Conservation (phyloP, 1,284 basidiomycete species). For the Anthracocystis walkeri region DNA sequence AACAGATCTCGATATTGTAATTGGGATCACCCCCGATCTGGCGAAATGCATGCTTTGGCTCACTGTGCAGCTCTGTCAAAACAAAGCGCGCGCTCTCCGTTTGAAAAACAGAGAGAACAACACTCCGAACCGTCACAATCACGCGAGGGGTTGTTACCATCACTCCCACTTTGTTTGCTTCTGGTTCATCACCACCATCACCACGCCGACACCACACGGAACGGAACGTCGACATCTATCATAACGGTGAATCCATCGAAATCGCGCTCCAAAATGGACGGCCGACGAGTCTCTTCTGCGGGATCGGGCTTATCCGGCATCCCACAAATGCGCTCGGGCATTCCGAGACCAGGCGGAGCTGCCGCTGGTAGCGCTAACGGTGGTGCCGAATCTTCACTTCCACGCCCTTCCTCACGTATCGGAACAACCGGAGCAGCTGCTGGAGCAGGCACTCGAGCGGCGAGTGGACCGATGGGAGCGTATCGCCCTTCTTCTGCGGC, state of each 20-base stretch:
- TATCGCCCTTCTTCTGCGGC: constrained; percentile 27
- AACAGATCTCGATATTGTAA: neutral
- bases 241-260: neutral
- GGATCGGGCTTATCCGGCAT: constrained; percentile 41
- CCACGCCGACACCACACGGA: neutral
- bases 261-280: constrained; percentile 20
- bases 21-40: neutral
- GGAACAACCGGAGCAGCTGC: constrained; percentile 5
- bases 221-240: neutral
- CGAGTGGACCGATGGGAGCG: constrained; percentile 37
- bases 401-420: constrained; percentile 38
- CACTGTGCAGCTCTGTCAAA: neutral
- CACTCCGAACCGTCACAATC: neutral
- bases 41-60: neutral
- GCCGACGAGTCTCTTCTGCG: constrained; percentile 25
- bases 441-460: constrained; percentile 7
- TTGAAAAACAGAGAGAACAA: constrained; percentile 3
- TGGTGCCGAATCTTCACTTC: constrained; percentile 23
- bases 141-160: neutral
- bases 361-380: neutral
- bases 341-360: constrained; percentile 36
- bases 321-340: constrained; percentile 42
- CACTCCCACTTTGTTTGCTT: neutral
- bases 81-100: constrained; percentile 2
- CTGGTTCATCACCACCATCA: neutral